phyloP scores from a whole-genome alignment of 2,329 filamentous ascomycete genomes.

The Capronia americana region DNA sequence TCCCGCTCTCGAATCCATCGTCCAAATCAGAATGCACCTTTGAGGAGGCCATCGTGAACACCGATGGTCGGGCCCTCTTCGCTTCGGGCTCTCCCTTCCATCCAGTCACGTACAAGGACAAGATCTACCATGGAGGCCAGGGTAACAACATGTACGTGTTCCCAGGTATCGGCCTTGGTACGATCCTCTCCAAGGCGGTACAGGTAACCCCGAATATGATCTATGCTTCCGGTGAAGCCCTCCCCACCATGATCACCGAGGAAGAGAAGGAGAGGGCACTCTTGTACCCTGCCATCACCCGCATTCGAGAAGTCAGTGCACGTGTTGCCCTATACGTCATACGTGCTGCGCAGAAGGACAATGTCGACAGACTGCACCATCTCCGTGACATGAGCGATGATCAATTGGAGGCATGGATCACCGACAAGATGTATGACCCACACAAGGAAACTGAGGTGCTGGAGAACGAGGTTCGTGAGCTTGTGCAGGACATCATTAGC shows the following conservation, averaged over 20 bases:
- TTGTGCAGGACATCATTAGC: conserved; percentile 30
- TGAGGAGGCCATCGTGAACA: conserved; percentile 89
- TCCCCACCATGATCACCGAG: conserved; percentile 76
- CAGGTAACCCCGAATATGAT: conserved; percentile 95
- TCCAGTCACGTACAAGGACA: conserved; percentile 69
- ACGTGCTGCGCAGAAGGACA: conserved; percentile 83
- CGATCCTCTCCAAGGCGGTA: conserved; percentile 87
- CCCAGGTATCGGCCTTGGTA: conserved; percentile 91
- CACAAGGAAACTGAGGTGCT: conserved; percentile 55
- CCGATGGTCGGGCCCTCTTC: conserved; percentile 88
- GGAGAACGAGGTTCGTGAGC: conserved; percentile 48
- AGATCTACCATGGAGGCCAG: conserved; percentile 78
- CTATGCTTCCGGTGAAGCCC: conserved; percentile 85
- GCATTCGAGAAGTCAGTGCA: conserved; percentile 88
- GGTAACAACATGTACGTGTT: conserved; percentile 90
- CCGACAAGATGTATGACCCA: conserved; percentile 57
- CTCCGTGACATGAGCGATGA: conserved; percentile 53
- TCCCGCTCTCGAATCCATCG: conserved; percentile 94
- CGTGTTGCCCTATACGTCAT: conserved; percentile 90
- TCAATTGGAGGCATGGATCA: conserved; percentile 56
- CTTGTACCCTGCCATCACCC: conserved; percentile 88
- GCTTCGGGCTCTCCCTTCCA: conserved; percentile 94
- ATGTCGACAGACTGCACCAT: conserved; percentile 63
- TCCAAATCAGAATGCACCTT: conserved; percentile 98
- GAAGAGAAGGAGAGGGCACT: conserved; percentile 83